phyloP scores from a whole-genome alignment of 2,329 filamentous ascomycete genomes.

The Penicillium italicum region DNA sequence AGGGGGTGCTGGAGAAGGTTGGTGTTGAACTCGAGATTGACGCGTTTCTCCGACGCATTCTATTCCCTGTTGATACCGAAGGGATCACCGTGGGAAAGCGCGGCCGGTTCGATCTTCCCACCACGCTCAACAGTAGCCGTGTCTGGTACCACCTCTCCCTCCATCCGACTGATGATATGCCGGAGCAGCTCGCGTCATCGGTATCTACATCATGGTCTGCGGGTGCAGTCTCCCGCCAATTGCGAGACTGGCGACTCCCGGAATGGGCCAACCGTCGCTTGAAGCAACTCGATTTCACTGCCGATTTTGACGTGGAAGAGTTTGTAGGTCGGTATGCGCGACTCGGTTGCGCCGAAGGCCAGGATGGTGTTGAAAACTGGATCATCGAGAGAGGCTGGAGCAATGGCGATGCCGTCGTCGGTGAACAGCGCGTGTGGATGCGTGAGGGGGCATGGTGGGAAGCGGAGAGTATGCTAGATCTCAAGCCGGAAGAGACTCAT shows the following conservation, averaged over 20 bases:
- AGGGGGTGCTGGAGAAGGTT: slow-evolving; percentile 80
- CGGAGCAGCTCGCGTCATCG: slow-evolving; percentile 63
- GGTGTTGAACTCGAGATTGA: slow-evolving; percentile 76
- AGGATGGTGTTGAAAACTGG: slow-evolving; percentile 92
- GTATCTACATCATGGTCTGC: slow-evolving; percentile 87
- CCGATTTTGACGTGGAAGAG: slow-evolving; percentile 92
- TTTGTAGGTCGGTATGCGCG: slow-evolving; percentile 78
- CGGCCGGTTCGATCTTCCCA: slow-evolving; percentile 73
- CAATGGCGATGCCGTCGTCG: slow-evolving; percentile 91
- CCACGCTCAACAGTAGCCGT: slow-evolving; percentile 74
- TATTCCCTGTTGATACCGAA: slow-evolving; percentile 73
- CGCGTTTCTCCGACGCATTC: slow-evolving; percentile 73
- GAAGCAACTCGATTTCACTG: slow-evolving; percentile 88
- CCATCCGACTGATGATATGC: slow-evolving; percentile 84
- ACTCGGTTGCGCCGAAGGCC: slow-evolving; percentile 83
- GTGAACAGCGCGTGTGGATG: slow-evolving; percentile 92
- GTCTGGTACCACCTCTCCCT: slow-evolving; percentile 93
- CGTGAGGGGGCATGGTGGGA: slow-evolving; percentile 96
- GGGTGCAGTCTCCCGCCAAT: slow-evolving; percentile 83
- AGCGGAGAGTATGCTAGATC: slow-evolving; percentile 90
- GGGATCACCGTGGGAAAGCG: slow-evolving; percentile 76
- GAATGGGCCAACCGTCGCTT: slow-evolving; percentile 96
- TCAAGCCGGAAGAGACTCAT: slow-evolving; percentile 62
- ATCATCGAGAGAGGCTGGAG: slow-evolving; percentile 94
- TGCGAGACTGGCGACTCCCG: slow-evolving; percentile 86